Percentiles rank a stretch among this genome's conserved stretches.
These are phyloP conservation scores for Allantophomopsis cytisporea DNA, from an alignment of 2,329 filamentous ascomycete genomes.

Conservation along the genomic window DNA sequence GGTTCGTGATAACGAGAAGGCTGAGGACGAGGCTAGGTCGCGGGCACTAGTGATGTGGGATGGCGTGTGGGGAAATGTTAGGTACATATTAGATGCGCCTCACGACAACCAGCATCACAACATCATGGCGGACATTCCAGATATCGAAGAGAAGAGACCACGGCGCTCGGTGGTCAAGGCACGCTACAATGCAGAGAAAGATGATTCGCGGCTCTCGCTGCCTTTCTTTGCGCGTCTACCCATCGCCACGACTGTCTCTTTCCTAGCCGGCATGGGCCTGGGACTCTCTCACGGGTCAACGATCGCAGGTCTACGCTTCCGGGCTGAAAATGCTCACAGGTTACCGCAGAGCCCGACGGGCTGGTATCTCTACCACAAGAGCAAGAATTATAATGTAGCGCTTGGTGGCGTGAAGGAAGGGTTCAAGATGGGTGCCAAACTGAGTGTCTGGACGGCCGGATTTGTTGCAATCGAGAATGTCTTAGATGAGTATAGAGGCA, in stretches of 20 bases:
- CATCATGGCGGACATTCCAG: neutral
- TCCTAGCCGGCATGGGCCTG: constrained; percentile 54
- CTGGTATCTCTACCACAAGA: constrained; percentile 99
- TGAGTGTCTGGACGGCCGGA: constrained; percentile 59
- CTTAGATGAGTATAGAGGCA: constrained; percentile 58
- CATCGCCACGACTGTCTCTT: constrained; percentile 47
- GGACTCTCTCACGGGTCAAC: constrained; percentile 62
- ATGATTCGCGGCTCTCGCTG: constrained; percentile 38
- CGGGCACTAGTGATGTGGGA: too few species aligned
- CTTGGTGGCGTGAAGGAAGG: constrained; percentile 73
- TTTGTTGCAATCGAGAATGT: constrained; percentile 79
- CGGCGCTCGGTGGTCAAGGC: constrained; percentile 3
- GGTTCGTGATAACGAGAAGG: too few species aligned
- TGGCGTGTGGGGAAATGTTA: too few species aligned
- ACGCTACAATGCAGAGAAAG: constrained; percentile 4
- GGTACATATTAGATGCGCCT: too few species aligned
- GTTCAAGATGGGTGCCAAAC: constrained; percentile 54
- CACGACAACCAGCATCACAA: too few species aligned
- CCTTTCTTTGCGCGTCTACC: constrained; percentile 54
- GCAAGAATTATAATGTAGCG: constrained; percentile 83
- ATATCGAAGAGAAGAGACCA: neutral
- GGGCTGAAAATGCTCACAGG: constrained; percentile 92
- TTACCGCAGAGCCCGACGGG: constrained; percentile 70
- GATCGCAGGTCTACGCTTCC: constrained; percentile 68
- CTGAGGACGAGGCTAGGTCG: too few species aligned